A percentile compares a stretch with the other conserved stretches of the same genome.
phyloP scores from a whole-genome alignment of 169 alveolate genomes.

The Plasmodium malariae region DNA sequence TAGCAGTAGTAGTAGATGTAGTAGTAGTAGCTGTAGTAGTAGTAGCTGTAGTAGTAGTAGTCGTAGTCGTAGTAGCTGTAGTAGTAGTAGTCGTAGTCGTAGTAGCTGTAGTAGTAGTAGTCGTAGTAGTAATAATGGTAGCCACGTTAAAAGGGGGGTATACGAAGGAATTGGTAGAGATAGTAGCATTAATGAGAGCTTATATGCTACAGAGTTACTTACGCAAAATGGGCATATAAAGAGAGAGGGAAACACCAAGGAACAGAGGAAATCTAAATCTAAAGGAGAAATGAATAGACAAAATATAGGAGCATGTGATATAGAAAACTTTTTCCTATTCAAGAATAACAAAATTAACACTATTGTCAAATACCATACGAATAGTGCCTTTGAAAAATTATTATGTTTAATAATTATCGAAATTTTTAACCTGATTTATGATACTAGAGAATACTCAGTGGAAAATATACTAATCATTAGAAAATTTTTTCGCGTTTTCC shows the following conservation, averaged over 20 bases:
- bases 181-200: not conserved
- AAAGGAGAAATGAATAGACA: not conserved
- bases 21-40: no score
- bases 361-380: conserved; percentile 59
- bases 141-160: not conserved
- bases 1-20: no score
- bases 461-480: conserved; percentile 58
- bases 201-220: not conserved
- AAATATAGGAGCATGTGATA: no score
- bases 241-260: not conserved
- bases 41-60: no score
- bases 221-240: not conserved
- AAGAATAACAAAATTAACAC: conserved; percentile 38
- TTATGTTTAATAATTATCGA: conserved; percentile 52
- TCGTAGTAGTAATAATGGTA: no score
- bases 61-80: no score
- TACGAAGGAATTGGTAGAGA: not conserved
- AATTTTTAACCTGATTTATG: conserved; percentile 64
- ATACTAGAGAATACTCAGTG: conserved; percentile 42
- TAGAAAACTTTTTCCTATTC: conserved; percentile 12
- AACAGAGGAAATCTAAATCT: not conserved
- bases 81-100: no score
- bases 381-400: conserved; percentile 53
- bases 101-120: no score
- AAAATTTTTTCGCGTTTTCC: conserved; percentile 63